Evolutionary conservation across 805 yeast species (phyloP).

Genomic region (Hanseniaspora thailandica): DNA sequence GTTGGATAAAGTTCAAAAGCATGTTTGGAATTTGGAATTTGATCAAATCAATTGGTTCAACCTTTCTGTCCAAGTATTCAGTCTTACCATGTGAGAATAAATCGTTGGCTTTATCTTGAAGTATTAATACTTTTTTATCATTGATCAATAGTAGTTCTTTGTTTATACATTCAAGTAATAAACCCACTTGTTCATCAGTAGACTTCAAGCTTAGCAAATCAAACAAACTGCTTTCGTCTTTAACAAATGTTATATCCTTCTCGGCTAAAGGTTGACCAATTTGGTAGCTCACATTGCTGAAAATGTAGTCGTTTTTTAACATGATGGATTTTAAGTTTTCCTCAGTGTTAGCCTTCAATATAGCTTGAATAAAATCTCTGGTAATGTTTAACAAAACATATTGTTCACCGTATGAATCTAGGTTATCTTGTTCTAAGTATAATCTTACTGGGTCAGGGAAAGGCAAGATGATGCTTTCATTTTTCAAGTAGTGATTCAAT

Average conservation of each 20-base stretch:
- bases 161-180: not conserved
- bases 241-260: constrained; percentile 21
- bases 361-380: constrained; percentile 40
- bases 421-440: constrained; percentile 50
- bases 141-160: not conserved
- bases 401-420: constrained; percentile 40
- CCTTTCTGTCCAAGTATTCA: constrained; percentile 46
- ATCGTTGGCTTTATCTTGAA: constrained; percentile 24
- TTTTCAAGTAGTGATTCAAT: constrained; percentile 26
- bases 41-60: constrained; percentile 44
- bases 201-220: constrained; percentile 32
- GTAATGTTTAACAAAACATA: constrained; percentile 40
- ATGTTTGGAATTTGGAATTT: constrained; percentile 52
- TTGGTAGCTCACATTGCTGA: constrained; percentile 21
- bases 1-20: not conserved
- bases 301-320: not conserved
- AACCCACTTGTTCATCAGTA: constrained; percentile 12
- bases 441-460: constrained; percentile 50
- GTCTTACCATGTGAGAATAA: constrained; percentile 45
- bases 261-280: constrained; percentile 28
- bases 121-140: not conserved
- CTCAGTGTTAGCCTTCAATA: constrained; percentile 36
- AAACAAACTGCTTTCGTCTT: constrained; percentile 29
- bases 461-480: constrained; percentile 50
- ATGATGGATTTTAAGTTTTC: constrained; percentile 24